A percentile compares a stretch with the other conserved stretches of the same genome.
phyloP scores from a whole-genome alignment of 345 rosid species.

The Camelina neglecta region DNA sequence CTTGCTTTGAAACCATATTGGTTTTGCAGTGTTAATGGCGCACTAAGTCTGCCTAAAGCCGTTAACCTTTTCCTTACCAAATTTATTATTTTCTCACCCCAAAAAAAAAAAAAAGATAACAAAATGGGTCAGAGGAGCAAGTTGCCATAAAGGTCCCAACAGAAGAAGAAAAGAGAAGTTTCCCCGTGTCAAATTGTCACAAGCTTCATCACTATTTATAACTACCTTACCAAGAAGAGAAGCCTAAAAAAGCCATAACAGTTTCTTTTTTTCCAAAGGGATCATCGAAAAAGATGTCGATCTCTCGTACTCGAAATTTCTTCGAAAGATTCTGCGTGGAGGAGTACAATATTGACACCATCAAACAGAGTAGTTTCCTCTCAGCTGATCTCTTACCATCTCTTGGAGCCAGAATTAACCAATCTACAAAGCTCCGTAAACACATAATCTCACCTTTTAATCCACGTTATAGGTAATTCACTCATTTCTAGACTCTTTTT shows the following conservation, averaged over 20 bases:
- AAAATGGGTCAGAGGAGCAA: slow-evolving; percentile 45
- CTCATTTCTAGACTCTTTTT: not conserved
- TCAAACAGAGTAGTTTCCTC: slow-evolving; percentile 64
- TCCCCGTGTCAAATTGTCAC: slow-evolving; percentile 58
- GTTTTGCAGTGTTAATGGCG: slow-evolving; percentile 42
- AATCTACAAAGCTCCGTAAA: slow-evolving; percentile 73
- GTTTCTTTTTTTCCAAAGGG: slow-evolving; percentile 5
- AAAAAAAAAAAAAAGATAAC: not conserved
- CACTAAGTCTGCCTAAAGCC: slow-evolving; percentile 49
- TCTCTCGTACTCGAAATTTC: slow-evolving; percentile 64
- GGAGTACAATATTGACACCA: slow-evolving; percentile 55
- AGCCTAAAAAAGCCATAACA: slow-evolving; percentile 22
- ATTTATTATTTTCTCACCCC: slow-evolving; percentile 9
- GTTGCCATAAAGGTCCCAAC: slow-evolving; percentile 47
- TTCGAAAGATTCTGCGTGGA: slow-evolving; percentile 78
- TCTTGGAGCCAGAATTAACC: slow-evolving; percentile 92
- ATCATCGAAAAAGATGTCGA: slow-evolving; percentile 52
- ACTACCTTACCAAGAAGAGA: slow-evolving; percentile 42
- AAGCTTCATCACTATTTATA: slow-evolving; percentile 54
- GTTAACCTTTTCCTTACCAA: slow-evolving; percentile 40
- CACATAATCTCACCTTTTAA: slow-evolving; percentile 80
- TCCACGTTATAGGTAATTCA: slow-evolving; percentile 68
- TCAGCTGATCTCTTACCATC: slow-evolving; percentile 89
- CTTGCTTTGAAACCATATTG: slow-evolving; percentile 39
- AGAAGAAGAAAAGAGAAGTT: slow-evolving; percentile 41